Percentiles rank a stretch among this genome's conserved stretches.
These are phyloP conservation scores for Nicotiana undulata DNA, from an alignment of 257 asterid species.

Conservation along the genomic window DNA sequence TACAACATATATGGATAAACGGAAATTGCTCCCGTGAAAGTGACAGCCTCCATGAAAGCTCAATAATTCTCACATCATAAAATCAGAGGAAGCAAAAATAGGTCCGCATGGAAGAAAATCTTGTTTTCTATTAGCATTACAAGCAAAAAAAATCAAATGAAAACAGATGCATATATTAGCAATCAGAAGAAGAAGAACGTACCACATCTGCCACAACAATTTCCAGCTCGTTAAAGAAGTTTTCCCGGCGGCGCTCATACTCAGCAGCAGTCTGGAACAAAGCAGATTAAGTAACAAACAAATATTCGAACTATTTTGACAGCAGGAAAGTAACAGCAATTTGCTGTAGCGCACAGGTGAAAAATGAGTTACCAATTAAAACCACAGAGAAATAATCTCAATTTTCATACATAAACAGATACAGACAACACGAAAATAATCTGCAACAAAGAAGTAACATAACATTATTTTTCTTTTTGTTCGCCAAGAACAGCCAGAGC, in stretches of 20 bases:
- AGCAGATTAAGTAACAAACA: slow-evolving; percentile 2
- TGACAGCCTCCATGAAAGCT: not conserved
- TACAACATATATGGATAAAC: not conserved
- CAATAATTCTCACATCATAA: not conserved
- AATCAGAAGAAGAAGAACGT: slow-evolving; percentile 19
- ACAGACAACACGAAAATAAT: not conserved
- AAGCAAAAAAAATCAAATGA: not conserved
- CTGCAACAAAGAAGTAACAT: not conserved
- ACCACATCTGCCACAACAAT: slow-evolving; percentile 91
- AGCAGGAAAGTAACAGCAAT: not conserved
- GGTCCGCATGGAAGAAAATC: not conserved
- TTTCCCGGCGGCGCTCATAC: slow-evolving; percentile 69
- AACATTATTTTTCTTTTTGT: not conserved
- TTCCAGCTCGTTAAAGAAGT: slow-evolving; percentile 86
- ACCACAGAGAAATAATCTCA: not conserved
- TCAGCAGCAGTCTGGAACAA: slow-evolving; percentile 78
- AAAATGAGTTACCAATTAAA: not conserved
- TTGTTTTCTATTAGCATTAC: not conserved
- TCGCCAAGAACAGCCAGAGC: not conserved
- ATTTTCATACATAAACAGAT: not conserved
- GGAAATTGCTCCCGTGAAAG: not conserved
- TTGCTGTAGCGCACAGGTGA: not conserved
- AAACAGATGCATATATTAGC: not conserved
- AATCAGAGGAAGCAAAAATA: not conserved
- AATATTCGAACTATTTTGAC: not conserved